Percentiles rank a stretch among this genome's conserved stretches.
phyloP scores from a whole-genome alignment of 148 eudicot genomes.

The Camellia japonica region DNA sequence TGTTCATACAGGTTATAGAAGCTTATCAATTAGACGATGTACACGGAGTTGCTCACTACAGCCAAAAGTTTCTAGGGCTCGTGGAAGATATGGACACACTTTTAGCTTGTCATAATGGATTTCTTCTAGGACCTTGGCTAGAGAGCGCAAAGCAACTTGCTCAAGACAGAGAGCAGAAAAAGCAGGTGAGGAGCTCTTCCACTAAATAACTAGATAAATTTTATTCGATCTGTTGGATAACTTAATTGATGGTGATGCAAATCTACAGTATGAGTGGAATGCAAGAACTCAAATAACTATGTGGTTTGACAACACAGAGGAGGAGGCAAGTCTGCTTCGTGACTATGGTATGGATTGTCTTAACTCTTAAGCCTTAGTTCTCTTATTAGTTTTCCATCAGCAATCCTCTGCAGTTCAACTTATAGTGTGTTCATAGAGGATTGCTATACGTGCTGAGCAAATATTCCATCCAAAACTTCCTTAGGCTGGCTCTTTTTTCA shows the following conservation, averaged over 20 bases:
- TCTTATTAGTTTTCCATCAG: background rate
- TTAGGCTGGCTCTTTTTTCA: too few species aligned
- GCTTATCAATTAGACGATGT: conserved; percentile 33
- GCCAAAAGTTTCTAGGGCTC: conserved; percentile 46
- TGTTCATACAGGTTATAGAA: conserved; percentile 33
- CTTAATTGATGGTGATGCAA: background rate
- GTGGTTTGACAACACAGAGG: conserved; percentile 62
- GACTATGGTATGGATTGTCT: conserved; percentile 47
- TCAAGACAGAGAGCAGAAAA: conserved; percentile 40
- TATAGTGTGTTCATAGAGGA: background rate
- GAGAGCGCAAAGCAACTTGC: conserved; percentile 55
- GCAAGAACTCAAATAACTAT: conserved; percentile 58
- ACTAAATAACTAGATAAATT: background rate
- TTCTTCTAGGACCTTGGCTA: conserved; percentile 59
- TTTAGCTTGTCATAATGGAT: conserved; percentile 49
- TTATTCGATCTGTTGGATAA: background rate
- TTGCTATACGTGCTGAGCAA: background rate
- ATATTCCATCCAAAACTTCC: background rate
- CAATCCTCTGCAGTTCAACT: background rate
- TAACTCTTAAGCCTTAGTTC: background rate
- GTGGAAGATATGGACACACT: conserved; percentile 49
- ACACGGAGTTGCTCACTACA: conserved; percentile 20
- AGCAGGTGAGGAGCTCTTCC: conserved; percentile 29
- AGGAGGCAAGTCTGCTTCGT: conserved; percentile 57
- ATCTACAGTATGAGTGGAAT: conserved; percentile 52